A percentile compares a stretch with the other conserved stretches of the same genome.
Evolutionary conservation across 75 land plant genomes (phyloP).

Genomic region (Pinus albicaulis): DNA sequence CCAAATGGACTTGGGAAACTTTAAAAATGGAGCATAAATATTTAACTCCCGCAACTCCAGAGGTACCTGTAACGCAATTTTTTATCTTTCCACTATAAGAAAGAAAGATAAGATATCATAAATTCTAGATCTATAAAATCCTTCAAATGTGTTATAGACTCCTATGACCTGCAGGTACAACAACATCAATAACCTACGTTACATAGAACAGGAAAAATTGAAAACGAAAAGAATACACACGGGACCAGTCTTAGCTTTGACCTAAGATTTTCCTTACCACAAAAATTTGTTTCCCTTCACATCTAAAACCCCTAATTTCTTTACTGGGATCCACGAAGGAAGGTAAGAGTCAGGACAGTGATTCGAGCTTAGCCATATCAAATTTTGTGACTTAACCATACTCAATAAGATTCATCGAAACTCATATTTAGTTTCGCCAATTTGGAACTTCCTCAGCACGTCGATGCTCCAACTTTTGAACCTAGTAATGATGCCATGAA

Average conservation of each 20-base stretch:
- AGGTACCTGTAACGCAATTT: neutral
- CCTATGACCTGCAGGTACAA: neutral
- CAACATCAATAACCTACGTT: neutral
- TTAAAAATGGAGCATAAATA: too few relatives aligned
- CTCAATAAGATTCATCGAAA: neutral
- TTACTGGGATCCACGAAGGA: neutral
- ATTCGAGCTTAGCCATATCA: neutral
- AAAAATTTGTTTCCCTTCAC: neutral
- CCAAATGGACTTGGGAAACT: too few relatives aligned
- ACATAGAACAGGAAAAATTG: neutral
- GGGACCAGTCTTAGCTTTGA: neutral
- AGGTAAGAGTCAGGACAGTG: neutral
- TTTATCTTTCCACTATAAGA: neutral
- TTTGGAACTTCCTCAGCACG: neutral
- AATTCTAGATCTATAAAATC: neutral
- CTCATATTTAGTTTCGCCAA: neutral
- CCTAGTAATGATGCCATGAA: too few relatives aligned
- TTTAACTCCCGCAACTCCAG: neutral
- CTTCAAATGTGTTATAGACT: too few relatives aligned
- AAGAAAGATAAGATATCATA: neutral
- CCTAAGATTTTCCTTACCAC: neutral
- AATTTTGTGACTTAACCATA: neutral
- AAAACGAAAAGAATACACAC: too few relatives aligned
- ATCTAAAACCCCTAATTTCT: neutral
- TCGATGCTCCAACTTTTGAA: too few relatives aligned